Base-by-base conservation (phyloP, 345 rosid genomes). In the Crucihimalaya himalaica region DNA sequence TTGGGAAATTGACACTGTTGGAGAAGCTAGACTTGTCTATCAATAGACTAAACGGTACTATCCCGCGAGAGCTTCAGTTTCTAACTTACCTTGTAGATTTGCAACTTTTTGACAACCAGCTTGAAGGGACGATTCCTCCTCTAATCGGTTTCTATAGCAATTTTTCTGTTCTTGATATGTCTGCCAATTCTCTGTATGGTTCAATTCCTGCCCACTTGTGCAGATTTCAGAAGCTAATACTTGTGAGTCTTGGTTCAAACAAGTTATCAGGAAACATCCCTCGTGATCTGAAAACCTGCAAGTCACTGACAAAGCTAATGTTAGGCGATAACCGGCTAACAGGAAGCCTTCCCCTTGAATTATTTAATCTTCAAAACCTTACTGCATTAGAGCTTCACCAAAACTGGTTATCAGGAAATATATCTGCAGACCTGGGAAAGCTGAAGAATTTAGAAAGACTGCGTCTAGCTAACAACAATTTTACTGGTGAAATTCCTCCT, bases 221-320 rank as follows among this genome's bases (percentile, higher is more conserved):
- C 76, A 83, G 75, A 68, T 83, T 79, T 73, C 83, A 84, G 54
- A 89, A 78, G 67, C 78, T 91, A 78, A 87, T 83, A 71, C 84
- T 89, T 76, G 68, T 89, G 80, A 89, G 90, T 77, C 86, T 91
- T 54, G 96, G 93, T 11, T 86, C 91, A 47, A 91, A 91, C 68
- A 77, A 55, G 66, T 74, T 91, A 71, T 81, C 84, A 53, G 96
- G 97, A 42, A 85, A 86, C 70, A 86, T 91, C 63, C 96, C 97
- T 53, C 68, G 43, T 15, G 86, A 86, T 63, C 59, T 89, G 29
- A 82, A 78, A 79, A 84, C 74, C 21, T 91, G 97, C 83, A 81
- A 65, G 81, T 78, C 96, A 2, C 82, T 91, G 23, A 79, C 81
- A 19, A 93, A 81, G 76, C 89, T 91, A 39, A 87, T 87, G 85